Conservation (phyloP, 108 stramenopile species). For the Schizochytrium sp. region DNA sequence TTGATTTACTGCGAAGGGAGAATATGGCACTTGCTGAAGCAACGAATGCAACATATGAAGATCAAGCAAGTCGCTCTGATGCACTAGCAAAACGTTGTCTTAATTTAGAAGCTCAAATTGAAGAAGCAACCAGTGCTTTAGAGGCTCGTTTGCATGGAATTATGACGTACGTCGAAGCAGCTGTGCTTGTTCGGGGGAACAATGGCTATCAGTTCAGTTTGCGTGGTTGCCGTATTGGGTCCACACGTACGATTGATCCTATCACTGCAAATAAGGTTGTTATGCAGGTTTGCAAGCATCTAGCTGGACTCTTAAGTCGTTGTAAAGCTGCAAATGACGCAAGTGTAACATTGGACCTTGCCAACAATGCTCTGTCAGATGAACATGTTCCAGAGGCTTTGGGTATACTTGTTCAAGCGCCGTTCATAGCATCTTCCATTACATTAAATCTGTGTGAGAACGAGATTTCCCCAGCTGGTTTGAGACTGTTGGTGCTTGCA, state of each 20-base stretch:
- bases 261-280: not conserved
- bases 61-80: not conserved
- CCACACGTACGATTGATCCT: not conserved
- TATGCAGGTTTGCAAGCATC: not conserved
- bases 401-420: not conserved
- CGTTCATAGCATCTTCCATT: not conserved
- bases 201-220: not conserved
- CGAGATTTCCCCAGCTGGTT: not conserved
- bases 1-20: not conserved
- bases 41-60: not conserved
- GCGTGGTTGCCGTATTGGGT: slow-evolving; percentile 9
- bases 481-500: slow-evolving; percentile 13
- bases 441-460: slow-evolving; percentile 26
- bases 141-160: not conserved
- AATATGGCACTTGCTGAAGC: slow-evolving; percentile 30
- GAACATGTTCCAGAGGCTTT: not conserved
- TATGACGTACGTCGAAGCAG: slow-evolving; percentile 5
- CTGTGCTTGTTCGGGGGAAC: not conserved
- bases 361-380: slow-evolving; percentile 24
- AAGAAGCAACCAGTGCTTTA: not conserved
- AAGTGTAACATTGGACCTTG: not conserved
- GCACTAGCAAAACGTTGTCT: not conserved
- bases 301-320: slow-evolving; percentile 9
- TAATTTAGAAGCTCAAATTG: not conserved
- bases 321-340: not conserved